A percentile compares a stretch with the other conserved stretches of the same genome.
Evolutionary conservation across 2,329 filamentous ascomycete species (phyloP).

Genomic region (Aspergillus cejpii): DNA sequence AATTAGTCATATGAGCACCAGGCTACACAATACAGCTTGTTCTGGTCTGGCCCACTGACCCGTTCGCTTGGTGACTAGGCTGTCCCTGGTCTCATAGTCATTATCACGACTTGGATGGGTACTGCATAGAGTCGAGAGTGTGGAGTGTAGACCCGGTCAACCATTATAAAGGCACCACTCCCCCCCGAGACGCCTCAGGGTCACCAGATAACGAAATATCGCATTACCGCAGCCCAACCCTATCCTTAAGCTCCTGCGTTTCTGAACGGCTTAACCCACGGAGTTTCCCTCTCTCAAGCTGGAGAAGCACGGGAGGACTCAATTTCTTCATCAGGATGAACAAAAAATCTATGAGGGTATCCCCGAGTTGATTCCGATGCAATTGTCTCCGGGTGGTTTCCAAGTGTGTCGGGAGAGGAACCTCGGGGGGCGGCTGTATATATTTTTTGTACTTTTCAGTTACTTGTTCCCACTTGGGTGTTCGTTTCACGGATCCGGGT

Average conservation of each 20-base stretch:
- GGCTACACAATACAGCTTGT: not conserved
- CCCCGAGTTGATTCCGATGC: constrained; percentile 36
- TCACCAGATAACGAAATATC: not conserved
- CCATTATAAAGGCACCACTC: too few species aligned
- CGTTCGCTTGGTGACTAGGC: not conserved
- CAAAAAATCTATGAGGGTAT: constrained; percentile 39
- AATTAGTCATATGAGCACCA: not conserved
- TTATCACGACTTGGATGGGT: too few species aligned
- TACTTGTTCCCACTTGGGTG: constrained; percentile 31
- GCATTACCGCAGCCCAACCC: constrained; percentile 18
- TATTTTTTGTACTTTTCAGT: constrained; percentile 16
- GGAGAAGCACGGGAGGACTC: constrained; percentile 45
- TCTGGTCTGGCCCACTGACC: not conserved
- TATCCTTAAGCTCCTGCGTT: constrained; percentile 32
- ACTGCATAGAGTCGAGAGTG: too few species aligned
- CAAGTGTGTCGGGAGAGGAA: constrained; percentile 23
- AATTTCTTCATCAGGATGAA: constrained; percentile 39
- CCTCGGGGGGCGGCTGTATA: constrained; percentile 12
- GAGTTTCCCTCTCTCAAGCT: constrained; percentile 47
- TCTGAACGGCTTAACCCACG: constrained; percentile 34
- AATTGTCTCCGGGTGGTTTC: constrained; percentile 21
- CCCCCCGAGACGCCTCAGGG: not conserved
- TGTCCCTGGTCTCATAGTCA: too few species aligned
- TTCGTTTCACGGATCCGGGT: constrained; percentile 27
- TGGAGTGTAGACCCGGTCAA: too few species aligned